Conservation (phyloP, 2,329 filamentous ascomycete genomes). For the Ampelomyces quisqualis region DNA sequence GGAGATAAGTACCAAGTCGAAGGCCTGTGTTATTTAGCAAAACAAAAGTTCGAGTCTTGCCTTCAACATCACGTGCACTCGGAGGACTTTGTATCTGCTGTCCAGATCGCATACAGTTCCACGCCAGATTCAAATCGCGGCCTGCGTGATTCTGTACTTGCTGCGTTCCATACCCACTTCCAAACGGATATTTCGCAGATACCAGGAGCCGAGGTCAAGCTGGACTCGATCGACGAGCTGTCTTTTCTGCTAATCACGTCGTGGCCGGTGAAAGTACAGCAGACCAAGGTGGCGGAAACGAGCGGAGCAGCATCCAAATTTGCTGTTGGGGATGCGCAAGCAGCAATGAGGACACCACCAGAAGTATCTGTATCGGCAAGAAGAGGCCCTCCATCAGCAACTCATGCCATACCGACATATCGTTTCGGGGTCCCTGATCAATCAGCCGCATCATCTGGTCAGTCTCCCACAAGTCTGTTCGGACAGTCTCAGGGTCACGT, state of each 20-base stretch:
- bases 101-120: conserved; percentile 22
- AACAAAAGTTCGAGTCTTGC: conserved; percentile 14
- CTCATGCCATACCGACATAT: no score
- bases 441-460: no score
- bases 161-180: conserved; percentile 20
- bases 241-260: conserved; percentile 16
- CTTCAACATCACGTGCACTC: conserved; percentile 20
- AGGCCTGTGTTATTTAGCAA: conserved; percentile 9
- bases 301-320: not conserved
- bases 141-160: conserved; percentile 34
- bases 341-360: no score
- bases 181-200: conserved; percentile 8
- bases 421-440: no score
- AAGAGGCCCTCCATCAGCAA: no score
- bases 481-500: no score
- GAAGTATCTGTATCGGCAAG: no score
- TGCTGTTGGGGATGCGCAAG: no score
- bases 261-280: conserved; percentile 10
- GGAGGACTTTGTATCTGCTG: conserved; percentile 30
- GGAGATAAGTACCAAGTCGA: conserved; percentile 22
- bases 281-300: not conserved
- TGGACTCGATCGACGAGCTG: conserved; percentile 15
- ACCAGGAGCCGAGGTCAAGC: conserved; percentile 9
- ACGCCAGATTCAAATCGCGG: conserved; percentile 34
- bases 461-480: no score